phyloP scores from a whole-genome alignment of 306 rosid genomes.

The Vicia villosa region DNA sequence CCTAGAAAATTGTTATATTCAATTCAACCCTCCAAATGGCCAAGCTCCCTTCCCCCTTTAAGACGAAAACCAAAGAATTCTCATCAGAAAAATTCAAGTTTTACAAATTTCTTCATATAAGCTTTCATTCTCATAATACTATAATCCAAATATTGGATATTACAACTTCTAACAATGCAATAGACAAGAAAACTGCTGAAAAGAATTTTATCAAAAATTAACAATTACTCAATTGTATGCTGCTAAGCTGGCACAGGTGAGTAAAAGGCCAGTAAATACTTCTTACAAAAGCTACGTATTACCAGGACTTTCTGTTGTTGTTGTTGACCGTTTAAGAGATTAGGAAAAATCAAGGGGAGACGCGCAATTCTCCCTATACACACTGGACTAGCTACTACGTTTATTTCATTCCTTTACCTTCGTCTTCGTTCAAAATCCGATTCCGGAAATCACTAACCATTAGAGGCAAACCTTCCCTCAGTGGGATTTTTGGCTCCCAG shows the following conservation, averaged over 20 bases:
- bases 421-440: conserved; percentile 93
- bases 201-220: conserved; percentile 44
- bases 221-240: conserved; percentile 35
- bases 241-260: conserved; percentile 40
- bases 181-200: conserved; percentile 29
- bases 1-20: neutral
- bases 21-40: neutral
- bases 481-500: conserved; percentile 89
- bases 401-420: conserved; percentile 74
- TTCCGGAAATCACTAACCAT: conserved; percentile 95
- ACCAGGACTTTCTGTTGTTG: conserved; percentile 40
- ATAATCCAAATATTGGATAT: conserved; percentile 34
- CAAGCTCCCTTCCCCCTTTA: neutral
- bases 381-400: conserved; percentile 25
- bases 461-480: conserved; percentile 90
- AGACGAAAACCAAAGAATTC: neutral
- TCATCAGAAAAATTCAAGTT: conserved; percentile 3
- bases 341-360: conserved; percentile 36
- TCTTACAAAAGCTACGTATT: conserved; percentile 36
- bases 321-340: conserved; percentile 28
- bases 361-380: conserved; percentile 50
- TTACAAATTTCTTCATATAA: neutral
- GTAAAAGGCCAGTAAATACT: conserved; percentile 35
- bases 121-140: conserved; percentile 25
- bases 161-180: conserved; percentile 37